phyloP scores from a whole-genome alignment of 345 rosid species.

The Aurinia saxatilis region DNA sequence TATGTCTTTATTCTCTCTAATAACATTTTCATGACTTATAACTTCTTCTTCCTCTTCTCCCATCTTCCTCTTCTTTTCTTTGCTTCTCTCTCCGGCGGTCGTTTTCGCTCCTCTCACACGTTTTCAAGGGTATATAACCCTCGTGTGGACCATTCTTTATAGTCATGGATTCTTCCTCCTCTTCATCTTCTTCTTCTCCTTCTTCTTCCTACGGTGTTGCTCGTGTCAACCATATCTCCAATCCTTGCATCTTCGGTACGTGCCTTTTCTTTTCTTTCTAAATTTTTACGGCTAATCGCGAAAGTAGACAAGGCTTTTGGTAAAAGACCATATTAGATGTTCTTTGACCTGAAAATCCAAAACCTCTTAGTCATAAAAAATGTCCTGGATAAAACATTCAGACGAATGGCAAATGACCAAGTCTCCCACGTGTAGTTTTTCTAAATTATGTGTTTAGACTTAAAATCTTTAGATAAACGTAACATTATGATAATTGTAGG shows the following conservation, averaged over 20 bases:
- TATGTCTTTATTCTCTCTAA: constrained; percentile 20
- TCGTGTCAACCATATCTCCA: constrained; percentile 55
- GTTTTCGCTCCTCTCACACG: constrained; percentile 32
- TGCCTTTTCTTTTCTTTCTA: background rate
- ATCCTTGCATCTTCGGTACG: constrained; percentile 78
- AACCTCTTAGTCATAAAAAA: background rate
- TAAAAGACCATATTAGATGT: no score
- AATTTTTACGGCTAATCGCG: no score
- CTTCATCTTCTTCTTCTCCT: constrained; percentile 2
- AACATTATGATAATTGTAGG: constrained; percentile 41
- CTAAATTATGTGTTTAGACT: background rate
- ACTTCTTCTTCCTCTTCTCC: constrained; percentile 18
- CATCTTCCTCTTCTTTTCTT: background rate
- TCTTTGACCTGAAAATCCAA: no score
- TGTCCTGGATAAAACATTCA: background rate
- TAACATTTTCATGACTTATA: constrained; percentile 13
- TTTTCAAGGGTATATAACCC: constrained; percentile 18
- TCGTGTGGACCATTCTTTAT: constrained; percentile 9
- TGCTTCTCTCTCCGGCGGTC: constrained; percentile 31
- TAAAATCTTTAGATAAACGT: background rate
- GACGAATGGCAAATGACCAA: background rate
- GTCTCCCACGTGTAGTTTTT: background rate
- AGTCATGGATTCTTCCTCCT: constrained; percentile 45
- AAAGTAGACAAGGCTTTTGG: no score
- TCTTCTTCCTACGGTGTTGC: constrained; percentile 14